phyloP scores from a whole-genome alignment of 2,329 filamentous ascomycete species.

The Verticillium nonalfalfae region DNA sequence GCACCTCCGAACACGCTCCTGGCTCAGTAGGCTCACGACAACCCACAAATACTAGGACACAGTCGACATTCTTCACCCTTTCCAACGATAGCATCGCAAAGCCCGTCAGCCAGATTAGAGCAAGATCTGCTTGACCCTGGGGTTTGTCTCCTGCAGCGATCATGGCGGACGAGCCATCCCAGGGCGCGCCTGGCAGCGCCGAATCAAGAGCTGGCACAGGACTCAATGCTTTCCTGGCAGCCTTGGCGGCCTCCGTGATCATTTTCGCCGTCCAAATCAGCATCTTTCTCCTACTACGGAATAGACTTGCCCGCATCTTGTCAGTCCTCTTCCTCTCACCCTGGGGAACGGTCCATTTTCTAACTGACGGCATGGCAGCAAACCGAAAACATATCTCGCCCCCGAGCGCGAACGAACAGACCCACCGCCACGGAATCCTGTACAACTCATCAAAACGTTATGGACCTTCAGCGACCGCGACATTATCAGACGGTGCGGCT shows the following conservation, averaged over 20 bases:
- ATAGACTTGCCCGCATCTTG: constrained; percentile 79
- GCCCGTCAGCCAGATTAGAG: not conserved
- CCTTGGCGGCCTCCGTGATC: constrained; percentile 54
- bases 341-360: not conserved
- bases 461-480: constrained; percentile 67
- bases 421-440: constrained; percentile 55
- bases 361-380: constrained; percentile 37
- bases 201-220: constrained; percentile 31
- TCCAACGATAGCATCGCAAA: not conserved
- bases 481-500: constrained; percentile 88
- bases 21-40: not conserved
- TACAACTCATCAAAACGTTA: constrained; percentile 51
- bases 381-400: constrained; percentile 80
- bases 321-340: constrained; percentile 33
- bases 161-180: not conserved
- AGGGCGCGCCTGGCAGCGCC: not conserved
- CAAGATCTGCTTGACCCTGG: not conserved
- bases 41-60: not conserved
- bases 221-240: constrained; percentile 56
- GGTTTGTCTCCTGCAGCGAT: not conserved
- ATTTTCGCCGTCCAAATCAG: constrained; percentile 60
- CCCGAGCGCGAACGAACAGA: constrained; percentile 77
- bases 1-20: not conserved
- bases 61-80: not conserved
- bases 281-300: constrained; percentile 70